Evolutionary conservation across 306 rosid genomes (phyloP), one percentile per base, ranked within the genome.

Genomic region (Myrica gale): DNA sequence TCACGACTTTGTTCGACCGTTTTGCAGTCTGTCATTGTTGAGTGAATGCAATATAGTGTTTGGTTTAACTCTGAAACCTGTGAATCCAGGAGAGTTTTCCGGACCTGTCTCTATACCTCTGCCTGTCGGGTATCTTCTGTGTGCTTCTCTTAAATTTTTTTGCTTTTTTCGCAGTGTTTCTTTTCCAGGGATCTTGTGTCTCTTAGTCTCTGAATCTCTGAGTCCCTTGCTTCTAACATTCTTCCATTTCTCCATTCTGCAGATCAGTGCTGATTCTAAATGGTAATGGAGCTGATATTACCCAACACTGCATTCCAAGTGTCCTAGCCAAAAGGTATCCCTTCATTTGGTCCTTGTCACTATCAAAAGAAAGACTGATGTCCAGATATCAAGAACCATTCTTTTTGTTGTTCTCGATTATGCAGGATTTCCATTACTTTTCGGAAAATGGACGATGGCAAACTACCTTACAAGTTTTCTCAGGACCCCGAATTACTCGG

Each of bases 371-470:
- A 51, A 44, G 11, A 37, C 76, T 37, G 32, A 47, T 46, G 44
- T 9, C 48, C 17, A 6, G 60, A 43, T 46, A 26, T 11, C 21
- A 0, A 2, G 21, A 15, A 3, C 71, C n/a, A 21, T 75, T 9
- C 32, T 21, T 50, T 32, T 32, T 32, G 37, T 32, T 32, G 37
- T 39, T 39, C 50, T 56, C 52, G 9, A 9, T 51, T 77, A 50
- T 72, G 57, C 86, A 90, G 93, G 84, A 91, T 89, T 69, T 91
- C 88, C 13, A 89, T 91, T 65, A 85, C 96, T 10, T 87, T 89
- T 71, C 83, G 96, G 56, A 91, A 84, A 87, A 85, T 85, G 88
- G 87, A 85, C 12, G 75, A 79, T 0, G 75, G 53, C 42, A 91
- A 89, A 78, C 23, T 81, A 23, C 93, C 93, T 15, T 71, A 73